Conservation (phyloP, 1,284 basidiomycete genomes). For the Meira miltonrushii region DNA sequence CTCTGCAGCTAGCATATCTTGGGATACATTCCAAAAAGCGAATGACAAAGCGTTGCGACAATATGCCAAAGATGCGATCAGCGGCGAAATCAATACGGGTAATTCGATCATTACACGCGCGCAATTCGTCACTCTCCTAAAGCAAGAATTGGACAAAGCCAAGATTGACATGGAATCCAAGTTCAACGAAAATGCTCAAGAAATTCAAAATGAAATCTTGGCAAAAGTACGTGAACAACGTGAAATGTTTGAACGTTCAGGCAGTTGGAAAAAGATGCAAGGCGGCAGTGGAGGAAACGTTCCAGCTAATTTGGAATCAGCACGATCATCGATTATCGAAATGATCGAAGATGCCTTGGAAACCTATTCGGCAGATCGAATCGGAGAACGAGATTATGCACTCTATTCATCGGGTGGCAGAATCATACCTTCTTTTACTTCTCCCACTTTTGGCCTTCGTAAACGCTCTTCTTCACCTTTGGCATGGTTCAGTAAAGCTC, state of each 20-base stretch:
- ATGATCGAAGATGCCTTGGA: conserved; percentile 68
- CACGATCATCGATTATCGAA: conserved; percentile 58
- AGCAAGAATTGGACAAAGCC: conserved; percentile 43
- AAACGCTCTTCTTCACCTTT: conserved; percentile 1
- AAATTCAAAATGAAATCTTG: conserved; percentile 28
- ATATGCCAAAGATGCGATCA: conserved; percentile 49
- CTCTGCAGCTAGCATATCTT: neutral
- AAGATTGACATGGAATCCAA: conserved; percentile 41
- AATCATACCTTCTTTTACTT: conserved; percentile 71
- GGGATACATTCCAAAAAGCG: conserved; percentile 26
- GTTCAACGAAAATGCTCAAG: conserved; percentile 41
- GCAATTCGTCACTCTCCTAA: conserved; percentile 45
- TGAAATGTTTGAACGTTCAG: conserved; percentile 39
- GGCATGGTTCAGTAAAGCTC: neutral
- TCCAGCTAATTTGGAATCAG: neutral
- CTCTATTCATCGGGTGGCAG: conserved; percentile 74
- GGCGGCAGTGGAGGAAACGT: conserved; percentile 46
- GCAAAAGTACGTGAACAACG: conserved; percentile 28
- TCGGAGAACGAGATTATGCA: conserved; percentile 78
- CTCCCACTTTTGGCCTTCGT: conserved; percentile 59
- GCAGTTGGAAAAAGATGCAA: conserved; percentile 18
- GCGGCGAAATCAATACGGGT: conserved; percentile 22
- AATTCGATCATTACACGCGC: conserved; percentile 35
- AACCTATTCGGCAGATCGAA: conserved; percentile 67
- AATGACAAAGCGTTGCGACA: conserved; percentile 49